Evolutionary conservation across 371 early-diverging fungal genomes (phyloP).

Genomic region (Rhizopus arrhizus): DNA sequence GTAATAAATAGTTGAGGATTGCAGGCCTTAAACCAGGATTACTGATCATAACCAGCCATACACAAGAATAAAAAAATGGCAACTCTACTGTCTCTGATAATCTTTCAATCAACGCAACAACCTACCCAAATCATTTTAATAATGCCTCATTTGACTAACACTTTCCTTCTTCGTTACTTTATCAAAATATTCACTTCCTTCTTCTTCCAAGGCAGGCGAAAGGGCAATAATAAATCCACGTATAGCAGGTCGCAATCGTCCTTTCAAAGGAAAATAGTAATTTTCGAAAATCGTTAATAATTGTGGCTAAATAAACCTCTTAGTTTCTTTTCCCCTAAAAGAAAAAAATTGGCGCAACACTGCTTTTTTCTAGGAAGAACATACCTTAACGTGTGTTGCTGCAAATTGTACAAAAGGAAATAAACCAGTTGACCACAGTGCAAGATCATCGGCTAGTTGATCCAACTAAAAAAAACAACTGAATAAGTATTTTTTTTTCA

Average conservation of each 20-base stretch:
- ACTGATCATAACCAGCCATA: constrained; percentile 79
- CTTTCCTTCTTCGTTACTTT: constrained; percentile 31
- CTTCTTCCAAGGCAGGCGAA: constrained; percentile 89
- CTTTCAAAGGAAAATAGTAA: constrained; percentile 74
- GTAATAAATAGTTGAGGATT: constrained; percentile 76
- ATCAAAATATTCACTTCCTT: constrained; percentile 86
- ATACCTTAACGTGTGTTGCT: constrained; percentile 81
- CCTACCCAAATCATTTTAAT: constrained; percentile 34
- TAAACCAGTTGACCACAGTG: constrained; percentile 87
- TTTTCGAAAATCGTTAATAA: constrained; percentile 75
- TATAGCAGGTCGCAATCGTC: constrained; percentile 70
- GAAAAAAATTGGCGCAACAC: neutral
- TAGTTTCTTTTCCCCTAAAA: neutral
- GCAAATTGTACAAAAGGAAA: constrained; percentile 91
- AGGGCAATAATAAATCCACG: constrained; percentile 83
- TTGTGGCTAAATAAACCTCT: constrained; percentile 61
- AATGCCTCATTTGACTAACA: neutral
- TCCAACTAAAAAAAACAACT: constrained; percentile 47
- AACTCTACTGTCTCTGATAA: constrained; percentile 70
- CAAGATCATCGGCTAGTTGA: constrained; percentile 80
- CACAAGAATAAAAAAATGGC: constrained; percentile 75
- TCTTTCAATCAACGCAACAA: constrained; percentile 70
- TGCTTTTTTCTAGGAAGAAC: neutral
- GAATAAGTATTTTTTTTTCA: neutral
- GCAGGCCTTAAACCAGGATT: constrained; percentile 72